Evolutionary conservation across 768 basidiomycete genomes (phyloP).

Genomic region (Leccinum boreale): DNA sequence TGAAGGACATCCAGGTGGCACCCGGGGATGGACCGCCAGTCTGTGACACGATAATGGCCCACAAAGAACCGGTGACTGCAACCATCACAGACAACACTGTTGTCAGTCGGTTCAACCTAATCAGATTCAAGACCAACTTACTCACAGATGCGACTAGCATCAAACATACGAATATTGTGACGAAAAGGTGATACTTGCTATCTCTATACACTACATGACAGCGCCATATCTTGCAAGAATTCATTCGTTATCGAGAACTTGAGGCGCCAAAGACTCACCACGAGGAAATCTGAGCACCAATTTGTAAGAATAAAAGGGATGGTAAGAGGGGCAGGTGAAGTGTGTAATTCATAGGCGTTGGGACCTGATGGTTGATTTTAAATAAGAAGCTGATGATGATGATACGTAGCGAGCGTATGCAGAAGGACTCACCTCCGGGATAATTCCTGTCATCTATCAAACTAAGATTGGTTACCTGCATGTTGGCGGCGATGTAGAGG

Average conservation of each 20-base stretch:
- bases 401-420: not conserved
- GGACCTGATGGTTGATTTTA: constrained; percentile 17
- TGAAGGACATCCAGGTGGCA: constrained; percentile 30
- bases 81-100: not conserved
- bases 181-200: constrained; percentile 15
- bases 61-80: constrained; percentile 28
- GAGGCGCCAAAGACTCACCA: constrained; percentile 19
- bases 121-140: constrained; percentile 1
- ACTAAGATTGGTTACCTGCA: constrained; percentile 25
- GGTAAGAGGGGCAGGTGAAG: constrained; percentile 25
- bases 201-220: constrained; percentile 32
- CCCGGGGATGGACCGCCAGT: constrained; percentile 12
- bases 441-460: constrained; percentile 31
- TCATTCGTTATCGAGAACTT: not conserved
- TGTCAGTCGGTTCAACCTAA: not conserved
- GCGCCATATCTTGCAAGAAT: constrained; percentile 29
- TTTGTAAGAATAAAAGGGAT: constrained; percentile 28
- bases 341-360: constrained; percentile 21
- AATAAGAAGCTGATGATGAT: too few species aligned
- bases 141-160: constrained; percentile 27
- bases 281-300: constrained; percentile 29
- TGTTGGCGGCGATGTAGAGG: constrained; percentile 22
- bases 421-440: constrained; percentile 24
- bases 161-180: constrained; percentile 15
- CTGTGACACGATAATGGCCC: constrained; percentile 27